These are phyloP conservation scores for Cercospora zeina DNA, from an alignment of 2,329 filamentous ascomycete genomes.

Conservation along the genomic window DNA sequence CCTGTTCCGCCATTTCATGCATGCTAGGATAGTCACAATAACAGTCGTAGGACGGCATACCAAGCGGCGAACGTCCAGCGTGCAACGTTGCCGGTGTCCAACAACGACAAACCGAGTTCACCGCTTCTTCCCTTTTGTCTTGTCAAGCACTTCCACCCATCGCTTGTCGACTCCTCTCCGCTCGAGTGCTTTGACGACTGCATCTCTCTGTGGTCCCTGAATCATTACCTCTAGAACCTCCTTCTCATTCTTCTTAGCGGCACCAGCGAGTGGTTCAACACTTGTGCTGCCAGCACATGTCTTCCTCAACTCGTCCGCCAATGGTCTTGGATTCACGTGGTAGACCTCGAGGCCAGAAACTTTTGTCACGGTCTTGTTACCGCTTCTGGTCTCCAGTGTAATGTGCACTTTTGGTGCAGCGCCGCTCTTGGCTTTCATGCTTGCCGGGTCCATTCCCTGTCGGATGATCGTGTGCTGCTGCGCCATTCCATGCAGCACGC, in stretches of 20 bases:
- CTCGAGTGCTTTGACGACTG: conserved; percentile 60
- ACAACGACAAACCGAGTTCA: conserved; percentile 4
- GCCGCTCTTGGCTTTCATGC: conserved; percentile 63
- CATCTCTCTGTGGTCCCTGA: conserved; percentile 65
- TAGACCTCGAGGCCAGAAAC: conserved; percentile 63
- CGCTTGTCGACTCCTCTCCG: conserved; percentile 59
- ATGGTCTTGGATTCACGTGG: conserved; percentile 58
- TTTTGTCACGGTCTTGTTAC: conserved; percentile 66
- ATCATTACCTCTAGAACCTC: conserved; percentile 67
- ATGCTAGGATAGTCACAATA: too few species aligned
- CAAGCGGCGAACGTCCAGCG: not conserved
- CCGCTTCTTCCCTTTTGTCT: conserved; percentile 65
- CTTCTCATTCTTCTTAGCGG: conserved; percentile 60
- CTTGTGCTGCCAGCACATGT: conserved; percentile 68
- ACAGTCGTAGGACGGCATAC: too few species aligned
- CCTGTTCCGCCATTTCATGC: not conserved
- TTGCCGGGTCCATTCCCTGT: conserved; percentile 45
- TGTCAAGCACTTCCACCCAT: conserved; percentile 67
- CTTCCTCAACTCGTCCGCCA: conserved; percentile 67
- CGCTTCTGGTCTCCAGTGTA: conserved; percentile 63
- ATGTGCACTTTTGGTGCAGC: conserved; percentile 61
- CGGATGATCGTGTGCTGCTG: conserved; percentile 60
- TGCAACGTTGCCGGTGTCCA: not conserved
- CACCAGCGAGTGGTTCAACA: conserved; percentile 61
- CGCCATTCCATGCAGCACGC: conserved; percentile 57